phyloP scores from a whole-genome alignment of 768 basidiomycete species.

The Tylopilus sp. region DNA sequence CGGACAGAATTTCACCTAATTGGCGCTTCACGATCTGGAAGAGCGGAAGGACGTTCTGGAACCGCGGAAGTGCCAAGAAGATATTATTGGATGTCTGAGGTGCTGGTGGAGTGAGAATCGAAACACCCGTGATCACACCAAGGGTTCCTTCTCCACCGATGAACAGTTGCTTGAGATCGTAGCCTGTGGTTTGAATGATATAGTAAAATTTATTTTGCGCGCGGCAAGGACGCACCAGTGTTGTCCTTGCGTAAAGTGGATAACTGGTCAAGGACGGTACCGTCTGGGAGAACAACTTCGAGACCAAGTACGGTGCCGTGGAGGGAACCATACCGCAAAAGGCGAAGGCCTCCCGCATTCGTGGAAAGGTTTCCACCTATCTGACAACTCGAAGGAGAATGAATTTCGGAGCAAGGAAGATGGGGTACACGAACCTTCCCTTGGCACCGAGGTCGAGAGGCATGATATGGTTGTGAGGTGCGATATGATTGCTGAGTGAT shows the following conservation, averaged over 20 bases:
- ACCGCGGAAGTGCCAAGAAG: slow-evolving; percentile 84
- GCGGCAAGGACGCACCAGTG: slow-evolving; percentile 58
- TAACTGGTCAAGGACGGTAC: slow-evolving; percentile 84
- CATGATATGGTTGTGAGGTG: slow-evolving; percentile 90
- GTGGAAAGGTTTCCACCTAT: slow-evolving; percentile 97
- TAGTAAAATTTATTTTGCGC: background rate
- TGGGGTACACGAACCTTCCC: slow-evolving; percentile 62
- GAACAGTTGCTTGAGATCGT: slow-evolving; percentile 97
- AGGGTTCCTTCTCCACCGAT: slow-evolving; percentile 97
- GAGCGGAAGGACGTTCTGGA: slow-evolving; percentile 81
- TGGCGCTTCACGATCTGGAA: slow-evolving; percentile 78
- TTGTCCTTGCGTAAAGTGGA: slow-evolving; percentile 96
- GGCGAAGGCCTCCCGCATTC: slow-evolving; percentile 94
- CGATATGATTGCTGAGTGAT: slow-evolving; percentile 79
- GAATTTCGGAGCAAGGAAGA: slow-evolving; percentile 1
- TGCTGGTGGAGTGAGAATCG: slow-evolving; percentile 85
- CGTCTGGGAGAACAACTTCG: slow-evolving; percentile 94
- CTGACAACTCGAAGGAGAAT: slow-evolving; percentile 64
- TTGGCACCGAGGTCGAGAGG: slow-evolving; percentile 95
- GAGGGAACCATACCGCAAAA: slow-evolving; percentile 91
- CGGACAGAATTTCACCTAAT: slow-evolving; percentile 92
- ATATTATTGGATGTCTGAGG: slow-evolving; percentile 86
- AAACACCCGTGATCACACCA: slow-evolving; percentile 91
- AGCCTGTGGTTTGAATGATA: slow-evolving; percentile 52
- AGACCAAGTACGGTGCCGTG: slow-evolving; percentile 94